Conservation (phyloP, 2,329 filamentous ascomycete genomes). For the Fusarium brachygibbosum region DNA sequence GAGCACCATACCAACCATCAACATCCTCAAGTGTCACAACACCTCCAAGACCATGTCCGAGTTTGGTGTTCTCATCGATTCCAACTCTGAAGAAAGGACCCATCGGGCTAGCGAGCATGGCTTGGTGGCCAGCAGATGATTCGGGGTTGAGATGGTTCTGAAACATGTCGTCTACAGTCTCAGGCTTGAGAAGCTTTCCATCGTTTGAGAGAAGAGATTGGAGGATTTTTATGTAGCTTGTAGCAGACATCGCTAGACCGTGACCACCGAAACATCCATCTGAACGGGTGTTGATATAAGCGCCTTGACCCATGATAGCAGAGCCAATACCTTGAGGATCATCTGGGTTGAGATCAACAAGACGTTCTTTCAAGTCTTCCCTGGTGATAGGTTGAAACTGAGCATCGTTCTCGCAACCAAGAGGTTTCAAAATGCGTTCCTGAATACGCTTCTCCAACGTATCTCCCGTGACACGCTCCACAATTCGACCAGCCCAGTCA, state of each 20-base stretch:
- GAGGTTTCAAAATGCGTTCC: slow-evolving; percentile 59
- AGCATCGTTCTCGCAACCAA: slow-evolving; percentile 56
- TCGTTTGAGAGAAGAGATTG: slow-evolving; percentile 64
- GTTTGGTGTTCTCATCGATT: slow-evolving; percentile 49
- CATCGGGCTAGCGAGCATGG: slow-evolving; percentile 49
- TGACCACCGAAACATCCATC: slow-evolving; percentile 61
- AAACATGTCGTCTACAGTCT: slow-evolving; percentile 62
- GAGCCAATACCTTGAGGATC: slow-evolving; percentile 54
- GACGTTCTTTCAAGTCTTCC: slow-evolving; percentile 53
- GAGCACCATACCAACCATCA: slow-evolving; percentile 59
- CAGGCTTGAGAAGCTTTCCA: slow-evolving; percentile 59
- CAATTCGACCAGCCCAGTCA: slow-evolving; percentile 67
- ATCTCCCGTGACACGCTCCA: slow-evolving; percentile 61
- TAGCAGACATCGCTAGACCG: slow-evolving; percentile 55
- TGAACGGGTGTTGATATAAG: slow-evolving; percentile 51
- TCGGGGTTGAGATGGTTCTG: slow-evolving; percentile 58
- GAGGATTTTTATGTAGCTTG: slow-evolving; percentile 61
- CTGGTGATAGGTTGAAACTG: slow-evolving; percentile 57
- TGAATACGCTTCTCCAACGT: slow-evolving; percentile 61
- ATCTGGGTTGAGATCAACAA: slow-evolving; percentile 56
- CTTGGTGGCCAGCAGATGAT: slow-evolving; percentile 46
- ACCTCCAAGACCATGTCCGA: slow-evolving; percentile 59
- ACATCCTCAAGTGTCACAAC: slow-evolving; percentile 57
- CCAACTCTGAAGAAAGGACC: slow-evolving; percentile 57
- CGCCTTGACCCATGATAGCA: slow-evolving; percentile 53